These are phyloP conservation scores for Candida namnaoensis DNA, from an alignment of 805 yeast genomes.

Conservation along the genomic window DNA sequence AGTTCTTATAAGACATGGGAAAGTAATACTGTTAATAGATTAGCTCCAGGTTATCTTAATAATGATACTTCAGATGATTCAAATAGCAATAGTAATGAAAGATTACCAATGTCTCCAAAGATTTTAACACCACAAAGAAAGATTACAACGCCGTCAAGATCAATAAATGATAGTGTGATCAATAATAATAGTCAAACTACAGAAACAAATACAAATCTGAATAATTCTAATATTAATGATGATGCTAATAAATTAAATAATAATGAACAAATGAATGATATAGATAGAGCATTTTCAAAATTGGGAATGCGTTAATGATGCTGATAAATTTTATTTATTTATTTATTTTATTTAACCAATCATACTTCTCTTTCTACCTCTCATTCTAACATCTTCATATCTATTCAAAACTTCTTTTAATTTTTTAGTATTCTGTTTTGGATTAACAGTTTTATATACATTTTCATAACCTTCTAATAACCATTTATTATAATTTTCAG, in stretches of 20 bases:
- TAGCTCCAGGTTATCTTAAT: conserved; percentile 37
- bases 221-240: not conserved
- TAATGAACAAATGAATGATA: conserved; percentile 4
- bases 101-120: conserved; percentile 1
- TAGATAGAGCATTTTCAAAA: conserved; percentile 15
- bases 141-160: not conserved
- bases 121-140: conserved; percentile 12
- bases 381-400: conserved; percentile 74
- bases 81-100: not conserved
- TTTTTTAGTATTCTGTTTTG: conserved; percentile 12
- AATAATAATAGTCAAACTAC: too few relatives aligned
- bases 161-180: too few relatives aligned
- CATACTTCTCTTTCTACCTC: conserved; percentile 96
- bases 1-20: conserved; percentile 24
- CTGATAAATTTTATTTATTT: too few relatives aligned
- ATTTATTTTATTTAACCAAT: conserved; percentile 41
- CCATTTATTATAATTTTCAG: conserved; percentile 60
- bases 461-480: conserved; percentile 56
- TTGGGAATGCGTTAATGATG: conserved; percentile 1
- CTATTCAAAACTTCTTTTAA: conserved; percentile 48
- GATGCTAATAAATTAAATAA: not conserved
- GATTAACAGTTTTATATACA: too few relatives aligned
- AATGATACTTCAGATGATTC: conserved; percentile 1
- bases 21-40: conserved; percentile 13
- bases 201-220: not conserved